Base-by-base conservation (phyloP, 306 rosid genomes). In the Alnus rubra region DNA sequence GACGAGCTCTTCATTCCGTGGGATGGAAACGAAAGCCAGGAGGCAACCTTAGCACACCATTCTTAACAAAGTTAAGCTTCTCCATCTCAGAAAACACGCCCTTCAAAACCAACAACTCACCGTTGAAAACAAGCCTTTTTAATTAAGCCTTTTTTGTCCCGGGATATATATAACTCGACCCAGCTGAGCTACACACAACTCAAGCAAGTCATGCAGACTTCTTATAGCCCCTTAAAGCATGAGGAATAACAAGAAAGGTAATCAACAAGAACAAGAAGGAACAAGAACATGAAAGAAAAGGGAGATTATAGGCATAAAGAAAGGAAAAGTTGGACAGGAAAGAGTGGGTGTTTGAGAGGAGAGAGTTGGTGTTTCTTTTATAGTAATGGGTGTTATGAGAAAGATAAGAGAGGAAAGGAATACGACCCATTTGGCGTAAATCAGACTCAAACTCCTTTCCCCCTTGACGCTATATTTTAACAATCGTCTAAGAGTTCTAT, bases 11-110 rank as follows among this genome's bases (percentile, higher is more conserved):
- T 95, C 96, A 58, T 95, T n/a, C 99, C 0, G 99, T 95, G 0
- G 99, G 99, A 78, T 95, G 99, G 77, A 95, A 95, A 10, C 99
- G 90, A 39, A 95, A 95, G 0, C 99, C 99, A 9, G 99, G 99
- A 1, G 99, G 99, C 84, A 95, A 69, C 73, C 93, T 92, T 0
- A 93, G 81, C 76, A 85, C 96, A 0, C 99, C 98, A 84, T 92
- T 92, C 78, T 83, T 92, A 50, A 95, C 86, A 47, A 92, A 90
- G 81, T 80, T 89, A 14, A 87, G 35, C 84, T 82, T 90, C 77
- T 89, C 94, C 96, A 86, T 88, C 13, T 37, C 8, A 30, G 0
- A 71, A 12, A 48, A 31, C 9, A 45, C 19, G 11, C 12, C 18
- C 37, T 15, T 0, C 16, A 77, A 35, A 56, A 35, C 33, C 4